Conservation (phyloP, 2,329 filamentous ascomycete species). For the Blastomyces emzantsi region DNA sequence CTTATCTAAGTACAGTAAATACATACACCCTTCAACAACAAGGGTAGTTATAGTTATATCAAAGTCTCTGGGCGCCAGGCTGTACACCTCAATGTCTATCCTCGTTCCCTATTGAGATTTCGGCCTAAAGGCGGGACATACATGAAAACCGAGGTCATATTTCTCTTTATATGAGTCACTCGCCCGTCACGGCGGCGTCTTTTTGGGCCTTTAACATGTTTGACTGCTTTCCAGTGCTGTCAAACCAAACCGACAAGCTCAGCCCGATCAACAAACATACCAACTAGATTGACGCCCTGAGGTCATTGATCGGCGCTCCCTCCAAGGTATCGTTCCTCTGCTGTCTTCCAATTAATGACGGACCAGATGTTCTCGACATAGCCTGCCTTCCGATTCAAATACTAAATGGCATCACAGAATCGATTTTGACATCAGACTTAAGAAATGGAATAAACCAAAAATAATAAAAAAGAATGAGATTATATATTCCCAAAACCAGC, state of each 20-base stretch:
- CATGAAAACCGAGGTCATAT: too few species aligned
- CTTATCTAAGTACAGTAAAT: too few species aligned
- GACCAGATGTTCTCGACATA: constrained; percentile 90
- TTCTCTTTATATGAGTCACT: too few species aligned
- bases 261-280: neutral
- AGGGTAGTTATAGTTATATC: too few species aligned
- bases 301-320: constrained; percentile 3
- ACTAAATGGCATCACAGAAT: constrained; percentile 40
- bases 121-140: too few species aligned
- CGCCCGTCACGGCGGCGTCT: too few species aligned
- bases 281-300: constrained; percentile 7
- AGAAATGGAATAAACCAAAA: neutral
- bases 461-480: neutral
- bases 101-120: too few species aligned
- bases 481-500: neutral
- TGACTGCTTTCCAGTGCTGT: neutral
- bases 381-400: constrained; percentile 87
- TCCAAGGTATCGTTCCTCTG: constrained; percentile 55
- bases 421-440: neutral
- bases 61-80: too few species aligned
- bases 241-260: neutral
- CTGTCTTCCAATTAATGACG: constrained; percentile 85
- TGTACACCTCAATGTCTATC: too few species aligned
- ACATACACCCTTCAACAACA: too few species aligned
- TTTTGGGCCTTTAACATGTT: too few species aligned